These are phyloP conservation scores for Gossypium herbaceum DNA, from an alignment of 345 rosid genomes.

Conservation along the genomic window DNA sequence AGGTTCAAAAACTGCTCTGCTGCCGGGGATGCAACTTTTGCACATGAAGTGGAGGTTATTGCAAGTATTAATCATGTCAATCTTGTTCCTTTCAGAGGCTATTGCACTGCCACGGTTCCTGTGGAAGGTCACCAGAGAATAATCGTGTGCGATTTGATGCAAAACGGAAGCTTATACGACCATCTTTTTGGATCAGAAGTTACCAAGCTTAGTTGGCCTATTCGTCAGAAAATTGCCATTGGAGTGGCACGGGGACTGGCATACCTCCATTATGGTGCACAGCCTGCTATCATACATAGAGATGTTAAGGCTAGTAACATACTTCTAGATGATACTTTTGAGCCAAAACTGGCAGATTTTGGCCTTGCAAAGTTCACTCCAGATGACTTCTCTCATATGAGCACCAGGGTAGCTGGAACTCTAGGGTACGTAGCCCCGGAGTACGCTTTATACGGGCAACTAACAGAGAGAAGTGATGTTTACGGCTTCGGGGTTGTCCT, in stretches of 20 bases:
- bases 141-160: slow-evolving; percentile 35
- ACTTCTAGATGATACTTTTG: slow-evolving; percentile 35
- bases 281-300: slow-evolving; percentile 42
- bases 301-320: slow-evolving; percentile 45
- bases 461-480: slow-evolving; percentile 37
- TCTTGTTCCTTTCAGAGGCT: slow-evolving; percentile 39
- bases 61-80: slow-evolving; percentile 46
- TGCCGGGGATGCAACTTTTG: slow-evolving; percentile 30
- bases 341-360: slow-evolving; percentile 42
- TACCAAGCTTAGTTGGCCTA: slow-evolving; percentile 38
- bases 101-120: slow-evolving; percentile 30
- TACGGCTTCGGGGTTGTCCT: slow-evolving; percentile 41
- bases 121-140: slow-evolving; percentile 37
- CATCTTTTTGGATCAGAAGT: slow-evolving; percentile 31
- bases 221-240: slow-evolving; percentile 34
- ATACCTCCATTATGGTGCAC: slow-evolving; percentile 38
- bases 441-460: slow-evolving; percentile 37
- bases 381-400: slow-evolving; percentile 32
- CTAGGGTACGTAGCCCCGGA: slow-evolving; percentile 45
- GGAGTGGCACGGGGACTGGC: slow-evolving; percentile 44
- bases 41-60: slow-evolving; percentile 41
- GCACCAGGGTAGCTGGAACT: slow-evolving; percentile 40
- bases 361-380: slow-evolving; percentile 46
- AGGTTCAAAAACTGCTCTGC: slow-evolving; percentile 42
- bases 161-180: slow-evolving; percentile 38